phyloP scores from a whole-genome alignment of 2,329 filamentous ascomycete species.

The Blumeria hordei region DNA sequence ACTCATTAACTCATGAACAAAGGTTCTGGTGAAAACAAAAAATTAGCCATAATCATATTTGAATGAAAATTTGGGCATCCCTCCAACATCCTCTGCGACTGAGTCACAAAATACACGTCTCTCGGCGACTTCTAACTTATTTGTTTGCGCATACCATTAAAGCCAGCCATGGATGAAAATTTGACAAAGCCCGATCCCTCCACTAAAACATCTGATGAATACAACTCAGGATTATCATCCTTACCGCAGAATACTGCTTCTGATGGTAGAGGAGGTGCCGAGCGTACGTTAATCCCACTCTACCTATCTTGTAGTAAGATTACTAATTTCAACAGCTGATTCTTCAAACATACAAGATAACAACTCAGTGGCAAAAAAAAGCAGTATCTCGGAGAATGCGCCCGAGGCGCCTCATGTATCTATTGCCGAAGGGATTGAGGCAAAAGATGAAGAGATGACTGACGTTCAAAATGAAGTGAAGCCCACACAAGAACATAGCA shows the following conservation, averaged over 20 bases:
- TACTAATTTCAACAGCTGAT: slow-evolving; percentile 21
- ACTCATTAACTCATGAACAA: too few relatives aligned
- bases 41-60: too few relatives aligned
- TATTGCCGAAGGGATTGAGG: slow-evolving; percentile 27
- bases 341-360: slow-evolving; percentile 24
- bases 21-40: too few relatives aligned
- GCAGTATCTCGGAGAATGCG: slow-evolving; percentile 31
- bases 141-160: slow-evolving; percentile 5
- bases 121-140: slow-evolving; percentile 12
- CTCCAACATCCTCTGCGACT: too few relatives aligned
- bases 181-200: slow-evolving; percentile 32
- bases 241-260: slow-evolving; percentile 20
- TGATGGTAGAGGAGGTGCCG: slow-evolving; percentile 13
- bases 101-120: too few relatives aligned
- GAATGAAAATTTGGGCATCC: too few relatives aligned
- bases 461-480: slow-evolving; percentile 32
- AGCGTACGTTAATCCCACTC: slow-evolving; percentile 21
- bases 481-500: slow-evolving; percentile 17
- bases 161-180: slow-evolving; percentile 30
- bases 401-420: slow-evolving; percentile 33
- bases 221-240: slow-evolving; percentile 29
- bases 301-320: slow-evolving; percentile 1
- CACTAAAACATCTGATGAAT: slow-evolving; percentile 14
- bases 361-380: slow-evolving; percentile 14
- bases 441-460: slow-evolving; percentile 63